Percentiles rank a stretch among this genome's conserved stretches.
Evolutionary conservation across 2,329 filamentous ascomycete species (phyloP).

Genomic region (Cordyceps tenuipes): DNA sequence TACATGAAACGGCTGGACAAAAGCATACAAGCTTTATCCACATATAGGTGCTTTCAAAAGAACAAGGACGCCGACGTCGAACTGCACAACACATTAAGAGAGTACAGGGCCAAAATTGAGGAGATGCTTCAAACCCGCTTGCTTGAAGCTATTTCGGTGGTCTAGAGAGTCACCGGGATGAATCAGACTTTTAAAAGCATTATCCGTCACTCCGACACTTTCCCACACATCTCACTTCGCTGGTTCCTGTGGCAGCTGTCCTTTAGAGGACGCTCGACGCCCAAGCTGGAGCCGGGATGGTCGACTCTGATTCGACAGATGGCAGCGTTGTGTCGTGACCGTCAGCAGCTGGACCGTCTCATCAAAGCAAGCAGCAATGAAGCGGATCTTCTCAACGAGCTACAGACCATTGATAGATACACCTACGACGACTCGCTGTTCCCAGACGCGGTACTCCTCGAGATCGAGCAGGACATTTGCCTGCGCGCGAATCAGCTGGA

Average conservation of each 20-base stretch:
- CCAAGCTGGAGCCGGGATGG: background rate
- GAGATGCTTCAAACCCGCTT: background rate
- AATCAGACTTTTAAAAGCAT: background rate
- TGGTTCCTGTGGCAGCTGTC: background rate
- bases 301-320: background rate
- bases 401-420: background rate
- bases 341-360: background rate
- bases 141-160: background rate
- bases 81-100: background rate
- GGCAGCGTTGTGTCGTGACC: background rate
- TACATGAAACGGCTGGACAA: fast-evolving
- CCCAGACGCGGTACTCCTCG: constrained; percentile 56
- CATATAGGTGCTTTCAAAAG: background rate
- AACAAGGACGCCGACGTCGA: background rate
- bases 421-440: background rate
- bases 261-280: fast-evolving
- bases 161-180: background rate
- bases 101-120: background rate
- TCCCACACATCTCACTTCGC: background rate
- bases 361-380: constrained; percentile 31
- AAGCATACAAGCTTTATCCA: background rate
- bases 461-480: constrained; percentile 53
- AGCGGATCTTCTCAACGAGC: background rate
- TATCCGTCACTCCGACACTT: background rate
- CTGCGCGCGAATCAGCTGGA: constrained; percentile 52